These are phyloP conservation scores for Vitis hybrid DNA, from an alignment of 177 flowering plant species.

Conservation along the genomic window DNA sequence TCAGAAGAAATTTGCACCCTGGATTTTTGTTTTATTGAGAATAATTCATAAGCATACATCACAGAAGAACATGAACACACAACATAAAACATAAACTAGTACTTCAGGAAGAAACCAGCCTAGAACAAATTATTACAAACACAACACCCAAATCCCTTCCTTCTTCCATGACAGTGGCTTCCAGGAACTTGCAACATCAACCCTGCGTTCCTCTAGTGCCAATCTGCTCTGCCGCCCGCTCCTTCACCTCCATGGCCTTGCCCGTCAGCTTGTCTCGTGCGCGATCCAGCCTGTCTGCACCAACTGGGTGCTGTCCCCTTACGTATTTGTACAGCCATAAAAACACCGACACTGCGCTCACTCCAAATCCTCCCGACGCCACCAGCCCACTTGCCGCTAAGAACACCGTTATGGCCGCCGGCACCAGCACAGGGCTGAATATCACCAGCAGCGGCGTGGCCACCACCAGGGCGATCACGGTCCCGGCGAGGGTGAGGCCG, in stretches of 20 bases:
- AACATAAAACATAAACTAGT: neutral
- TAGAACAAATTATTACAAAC: neutral
- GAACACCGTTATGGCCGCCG: slow-evolving; percentile 2
- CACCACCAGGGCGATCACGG: slow-evolving; percentile 7
- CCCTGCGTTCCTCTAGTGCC: neutral
- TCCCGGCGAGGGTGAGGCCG: slow-evolving; percentile 8
- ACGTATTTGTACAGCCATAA: slow-evolving; percentile 14
- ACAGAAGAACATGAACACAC: too few species aligned
- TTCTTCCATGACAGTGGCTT: neutral
- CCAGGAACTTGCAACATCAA: neutral
- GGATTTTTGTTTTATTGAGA: too few species aligned
- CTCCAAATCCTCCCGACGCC: slow-evolving; percentile 13
- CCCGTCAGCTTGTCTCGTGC: slow-evolving; percentile 1
- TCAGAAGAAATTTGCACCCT: too few species aligned
- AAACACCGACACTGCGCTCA: neutral
- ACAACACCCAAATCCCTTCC: neutral
- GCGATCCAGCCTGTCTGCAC: slow-evolving; percentile 5
- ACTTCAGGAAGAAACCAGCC: too few species aligned
- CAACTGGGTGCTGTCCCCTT: slow-evolving; percentile 8
- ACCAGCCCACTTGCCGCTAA: neutral
- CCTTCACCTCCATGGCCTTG: neutral
- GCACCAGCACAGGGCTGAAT: slow-evolving; percentile 15
- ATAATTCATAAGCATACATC: too few species aligned
- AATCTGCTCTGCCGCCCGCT: neutral
- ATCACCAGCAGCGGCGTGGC: slow-evolving; percentile 14